Evolutionary conservation across 352 stramenopile genomes (phyloP).

Genomic region (Globisporangium lucens): DNA sequence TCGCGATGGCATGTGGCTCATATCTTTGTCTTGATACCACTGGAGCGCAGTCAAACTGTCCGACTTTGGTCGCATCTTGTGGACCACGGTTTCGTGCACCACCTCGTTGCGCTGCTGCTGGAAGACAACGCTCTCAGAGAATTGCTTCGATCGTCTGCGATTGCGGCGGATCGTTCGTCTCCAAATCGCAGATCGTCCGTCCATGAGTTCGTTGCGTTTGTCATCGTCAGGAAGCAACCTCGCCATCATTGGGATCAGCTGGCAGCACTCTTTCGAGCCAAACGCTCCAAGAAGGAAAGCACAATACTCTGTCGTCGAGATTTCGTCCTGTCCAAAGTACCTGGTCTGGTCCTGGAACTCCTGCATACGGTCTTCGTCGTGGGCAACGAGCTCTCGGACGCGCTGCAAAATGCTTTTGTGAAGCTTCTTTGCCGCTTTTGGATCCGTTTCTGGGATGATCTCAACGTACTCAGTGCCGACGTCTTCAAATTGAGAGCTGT

Average conservation of each 20-base stretch:
- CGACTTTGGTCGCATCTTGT: constrained; percentile 45
- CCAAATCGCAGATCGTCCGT: constrained; percentile 60
- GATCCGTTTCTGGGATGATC: constrained; percentile 48
- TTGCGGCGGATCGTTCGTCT: constrained; percentile 54
- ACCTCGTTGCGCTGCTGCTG: constrained; percentile 56
- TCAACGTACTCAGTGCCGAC: constrained; percentile 54
- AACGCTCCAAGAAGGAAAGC: constrained; percentile 70
- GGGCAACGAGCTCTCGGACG: constrained; percentile 52
- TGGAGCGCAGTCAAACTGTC: constrained; percentile 32
- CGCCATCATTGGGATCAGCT: constrained; percentile 75
- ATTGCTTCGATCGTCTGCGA: constrained; percentile 73
- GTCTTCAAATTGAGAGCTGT: constrained; percentile 33
- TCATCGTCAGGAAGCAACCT: constrained; percentile 59
- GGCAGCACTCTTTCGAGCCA: constrained; percentile 61
- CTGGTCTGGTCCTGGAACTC: constrained; percentile 80
- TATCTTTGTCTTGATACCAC: constrained; percentile 14
- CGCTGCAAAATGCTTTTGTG: constrained; percentile 72
- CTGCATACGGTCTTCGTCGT: constrained; percentile 70
- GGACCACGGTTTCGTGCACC: constrained; percentile 24
- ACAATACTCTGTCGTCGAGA: constrained; percentile 69
- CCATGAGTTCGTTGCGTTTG: constrained; percentile 60
- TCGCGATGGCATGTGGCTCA: constrained; percentile 6
- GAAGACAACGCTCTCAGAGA: constrained; percentile 69
- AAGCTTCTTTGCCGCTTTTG: constrained; percentile 59
- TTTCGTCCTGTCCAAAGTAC: constrained; percentile 71